These are phyloP conservation scores for Tricladium varicosporioides DNA, from an alignment of 2,329 filamentous ascomycete species.

Conservation along the genomic window DNA sequence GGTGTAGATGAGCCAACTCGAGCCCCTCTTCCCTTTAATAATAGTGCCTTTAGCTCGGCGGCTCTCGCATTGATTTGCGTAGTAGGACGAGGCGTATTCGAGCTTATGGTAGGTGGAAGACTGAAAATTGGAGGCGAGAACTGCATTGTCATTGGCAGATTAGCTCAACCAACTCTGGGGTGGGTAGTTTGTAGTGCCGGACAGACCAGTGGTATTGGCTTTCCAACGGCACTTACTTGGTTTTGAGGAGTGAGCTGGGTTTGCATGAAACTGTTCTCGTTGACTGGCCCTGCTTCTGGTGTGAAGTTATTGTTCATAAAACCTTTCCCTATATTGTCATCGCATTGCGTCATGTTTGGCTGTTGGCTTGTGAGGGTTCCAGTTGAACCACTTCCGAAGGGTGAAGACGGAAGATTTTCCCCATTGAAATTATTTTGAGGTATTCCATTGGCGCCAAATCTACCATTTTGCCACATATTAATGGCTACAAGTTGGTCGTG, in stretches of 20 bases:
- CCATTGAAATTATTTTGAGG: slow-evolving; percentile 26
- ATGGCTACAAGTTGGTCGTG: background rate
- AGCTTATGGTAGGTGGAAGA: slow-evolving; percentile 11
- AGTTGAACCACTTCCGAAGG: slow-evolving; percentile 11
- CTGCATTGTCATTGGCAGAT: slow-evolving; percentile 16
- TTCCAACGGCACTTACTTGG: slow-evolving; percentile 24
- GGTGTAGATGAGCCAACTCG: slow-evolving; percentile 26
- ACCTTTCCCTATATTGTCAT: slow-evolving; percentile 17
- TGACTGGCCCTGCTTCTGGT: slow-evolving; percentile 24
- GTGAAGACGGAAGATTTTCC: slow-evolving; percentile 21
- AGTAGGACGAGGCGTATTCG: slow-evolving; percentile 16
- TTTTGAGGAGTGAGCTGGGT: slow-evolving; percentile 23
- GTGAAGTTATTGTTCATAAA: slow-evolving; percentile 19
- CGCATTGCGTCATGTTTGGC: slow-evolving; percentile 20
- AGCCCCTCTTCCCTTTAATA: slow-evolving; percentile 27
- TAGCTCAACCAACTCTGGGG: background rate
- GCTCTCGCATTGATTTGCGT: slow-evolving; percentile 31
- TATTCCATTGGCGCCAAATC: slow-evolving; percentile 26
- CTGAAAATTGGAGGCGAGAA: slow-evolving; percentile 24
- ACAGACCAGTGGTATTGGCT: background rate
- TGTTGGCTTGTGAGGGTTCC: slow-evolving; percentile 13
- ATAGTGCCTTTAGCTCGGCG: slow-evolving; percentile 32
- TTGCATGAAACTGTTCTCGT: slow-evolving; percentile 24
- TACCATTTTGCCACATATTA: slow-evolving; percentile 31
- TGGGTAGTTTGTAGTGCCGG: too few relatives aligned